Conservation (phyloP, 2,329 filamentous ascomycete species). For the Epichloe amarillans region DNA sequence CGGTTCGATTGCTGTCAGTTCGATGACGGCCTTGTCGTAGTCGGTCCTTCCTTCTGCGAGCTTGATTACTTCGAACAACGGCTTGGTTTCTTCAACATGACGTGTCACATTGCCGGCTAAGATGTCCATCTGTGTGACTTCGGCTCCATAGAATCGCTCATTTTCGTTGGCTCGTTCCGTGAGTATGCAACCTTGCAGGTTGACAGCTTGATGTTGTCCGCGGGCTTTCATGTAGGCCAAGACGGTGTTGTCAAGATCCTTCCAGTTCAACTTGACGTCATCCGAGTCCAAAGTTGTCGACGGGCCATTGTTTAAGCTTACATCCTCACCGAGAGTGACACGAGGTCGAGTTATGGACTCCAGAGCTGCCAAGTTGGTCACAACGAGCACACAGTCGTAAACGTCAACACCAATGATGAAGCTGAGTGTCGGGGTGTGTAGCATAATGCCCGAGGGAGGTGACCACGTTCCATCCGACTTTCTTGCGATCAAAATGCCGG, state of each 20-base stretch:
- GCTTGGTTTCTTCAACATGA: slow-evolving; percentile 38
- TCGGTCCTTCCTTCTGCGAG: slow-evolving; percentile 73
- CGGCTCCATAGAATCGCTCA: slow-evolving; percentile 41
- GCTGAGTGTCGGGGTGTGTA: slow-evolving; percentile 78
- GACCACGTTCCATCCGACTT: slow-evolving; percentile 84
- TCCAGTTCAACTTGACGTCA: slow-evolving; percentile 38
- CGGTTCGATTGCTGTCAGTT: slow-evolving; percentile 48
- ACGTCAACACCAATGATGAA: slow-evolving; percentile 89
- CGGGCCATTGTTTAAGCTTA: slow-evolving; percentile 65
- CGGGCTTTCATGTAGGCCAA: slow-evolving; percentile 46
- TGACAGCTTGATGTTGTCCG: slow-evolving; percentile 40
- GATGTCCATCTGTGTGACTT: slow-evolving; percentile 41
- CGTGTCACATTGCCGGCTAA: slow-evolving; percentile 43
- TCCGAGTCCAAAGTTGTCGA: slow-evolving; percentile 42
- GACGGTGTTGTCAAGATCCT: slow-evolving; percentile 40
- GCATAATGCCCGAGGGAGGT: slow-evolving; percentile 76
- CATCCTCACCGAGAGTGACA: slow-evolving; percentile 69
- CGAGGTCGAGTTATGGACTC: slow-evolving; percentile 71
- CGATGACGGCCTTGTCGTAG: slow-evolving; percentile 55
- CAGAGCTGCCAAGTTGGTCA: slow-evolving; percentile 74
- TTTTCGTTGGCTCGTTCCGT: slow-evolving; percentile 46
- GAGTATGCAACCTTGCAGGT: slow-evolving; percentile 42
- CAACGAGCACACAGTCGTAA: slow-evolving; percentile 88
- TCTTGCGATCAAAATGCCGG: slow-evolving; percentile 72
- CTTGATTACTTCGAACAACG: slow-evolving; percentile 72